Evolutionary conservation across 768 basidiomycete genomes (phyloP).

Genomic region (Tylopilus rubrobrunneus): DNA sequence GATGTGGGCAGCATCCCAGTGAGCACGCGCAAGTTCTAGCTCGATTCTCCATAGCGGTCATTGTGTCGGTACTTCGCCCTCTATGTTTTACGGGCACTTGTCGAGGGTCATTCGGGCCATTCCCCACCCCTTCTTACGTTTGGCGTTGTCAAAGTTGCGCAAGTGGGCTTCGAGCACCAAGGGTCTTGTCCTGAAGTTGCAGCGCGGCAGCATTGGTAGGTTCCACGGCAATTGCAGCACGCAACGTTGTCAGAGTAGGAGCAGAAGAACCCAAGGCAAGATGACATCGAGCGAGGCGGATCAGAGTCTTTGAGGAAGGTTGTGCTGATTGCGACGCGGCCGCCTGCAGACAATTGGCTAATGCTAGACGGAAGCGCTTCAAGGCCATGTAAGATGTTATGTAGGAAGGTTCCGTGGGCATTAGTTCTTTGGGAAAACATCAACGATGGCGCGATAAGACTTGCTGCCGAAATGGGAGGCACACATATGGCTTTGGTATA

Average conservation of each 20-base stretch:
- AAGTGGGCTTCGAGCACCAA: constrained; percentile 63
- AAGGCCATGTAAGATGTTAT: constrained; percentile 78
- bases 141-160: constrained; percentile 56
- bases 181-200: constrained; percentile 59
- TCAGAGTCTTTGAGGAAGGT: constrained; percentile 72
- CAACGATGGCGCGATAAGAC: constrained; percentile 4
- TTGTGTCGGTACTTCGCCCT: constrained; percentile 68
- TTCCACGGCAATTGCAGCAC: constrained; percentile 58
- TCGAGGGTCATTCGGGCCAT: constrained; percentile 79
- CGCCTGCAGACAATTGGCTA: constrained; percentile 78
- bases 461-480: constrained; percentile 18
- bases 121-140: constrained; percentile 64
- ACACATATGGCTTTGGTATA: constrained; percentile 76
- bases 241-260: constrained; percentile 63
- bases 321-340: constrained; percentile 55
- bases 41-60: constrained; percentile 83
- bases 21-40: constrained; percentile 66
- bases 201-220: constrained; percentile 56
- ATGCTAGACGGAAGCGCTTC: constrained; percentile 70
- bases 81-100: constrained; percentile 67
- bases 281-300: constrained; percentile 82
- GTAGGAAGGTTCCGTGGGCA: constrained; percentile 66
- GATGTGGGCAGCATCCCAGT: constrained; percentile 68
- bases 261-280: constrained; percentile 69
- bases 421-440: constrained; percentile 42